Base-by-base conservation (phyloP, 768 basidiomycete genomes). In the Crepidotus variabilis region DNA sequence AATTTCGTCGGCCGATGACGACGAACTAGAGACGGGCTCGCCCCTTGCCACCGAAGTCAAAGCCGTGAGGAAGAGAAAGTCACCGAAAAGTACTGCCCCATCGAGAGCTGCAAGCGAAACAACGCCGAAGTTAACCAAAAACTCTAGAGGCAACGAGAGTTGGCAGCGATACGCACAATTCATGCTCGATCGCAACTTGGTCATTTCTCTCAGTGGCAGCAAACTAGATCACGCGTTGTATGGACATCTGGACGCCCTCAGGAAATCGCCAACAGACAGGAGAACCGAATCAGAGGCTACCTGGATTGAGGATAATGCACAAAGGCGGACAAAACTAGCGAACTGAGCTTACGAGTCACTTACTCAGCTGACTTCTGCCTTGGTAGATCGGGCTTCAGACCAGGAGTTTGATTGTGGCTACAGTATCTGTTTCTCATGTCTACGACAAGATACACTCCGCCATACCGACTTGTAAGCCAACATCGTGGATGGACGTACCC, bases 141-240 rank as follows among this genome's bases (percentile, higher is more conserved):
- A 64, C 57, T 35, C 67, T 68, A 13, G 75, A 22, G 55, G 55
- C 72, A 8, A 78, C 72, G 62, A 82, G 82, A 4, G 72, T 67
- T 89, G 87, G 88, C 72, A 72, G 58, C 73, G 85, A 58, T 88
- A 85, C 64, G 79, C 79, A 21, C 68, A 82, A 52, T 88, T 78
- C 67, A 61, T 89, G 64, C 66, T 69, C 11, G 77, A 80, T 24
- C 70, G 74, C 13, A 78, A 75, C 33, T 67, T 86, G 65, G 86
- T 89, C 16, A 63, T 85, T 28, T 72, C 67, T 39, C 70, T 87
- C 28, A 64, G 64, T 48, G 70, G 84, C 61, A 63, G 76, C 6
- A 66, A 71, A 54, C 67, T 85, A 56, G 69, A 71, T 35, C 69
- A 68, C 36, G 77, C 74, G 57, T 61, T 81, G 59, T 76, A 77